These are phyloP conservation scores for Elaeagnus macrophylla DNA, from an alignment of 306 rosid species.

Conservation along the genomic window DNA sequence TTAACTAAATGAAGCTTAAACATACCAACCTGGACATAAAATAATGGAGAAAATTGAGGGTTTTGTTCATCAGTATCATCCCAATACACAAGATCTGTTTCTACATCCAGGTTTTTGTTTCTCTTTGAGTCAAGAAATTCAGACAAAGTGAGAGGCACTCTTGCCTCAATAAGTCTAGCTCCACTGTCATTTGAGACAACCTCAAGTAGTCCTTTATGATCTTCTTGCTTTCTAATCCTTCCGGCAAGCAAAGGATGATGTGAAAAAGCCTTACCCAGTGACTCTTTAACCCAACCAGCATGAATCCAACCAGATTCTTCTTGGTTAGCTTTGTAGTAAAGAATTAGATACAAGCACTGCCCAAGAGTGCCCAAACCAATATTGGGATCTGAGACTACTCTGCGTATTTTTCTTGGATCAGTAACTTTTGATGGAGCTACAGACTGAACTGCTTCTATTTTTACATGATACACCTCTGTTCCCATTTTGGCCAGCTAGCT, in stretches of 20 bases:
- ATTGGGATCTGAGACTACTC: slow-evolving; percentile 6
- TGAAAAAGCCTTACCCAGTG: slow-evolving; percentile 32
- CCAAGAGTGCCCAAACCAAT: background rate
- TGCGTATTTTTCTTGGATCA: slow-evolving; percentile 22
- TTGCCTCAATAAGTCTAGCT: slow-evolving; percentile 37
- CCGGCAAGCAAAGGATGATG: slow-evolving; percentile 47
- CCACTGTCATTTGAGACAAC: slow-evolving; percentile 47
- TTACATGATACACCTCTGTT: background rate
- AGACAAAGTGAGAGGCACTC: slow-evolving; percentile 2
- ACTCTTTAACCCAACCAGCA: slow-evolving; percentile 52
- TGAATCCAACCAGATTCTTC: slow-evolving; percentile 28
- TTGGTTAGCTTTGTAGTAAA: slow-evolving; percentile 22
- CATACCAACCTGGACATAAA: slow-evolving; percentile 60
- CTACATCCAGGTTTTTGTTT: slow-evolving; percentile 21
- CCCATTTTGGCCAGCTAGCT: background rate
- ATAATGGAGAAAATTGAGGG: slow-evolving; percentile 48
- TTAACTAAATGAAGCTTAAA: too few species aligned
- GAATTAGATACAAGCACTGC: slow-evolving; percentile 33
- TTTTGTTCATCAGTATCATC: slow-evolving; percentile 29
- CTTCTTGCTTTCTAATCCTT: slow-evolving; percentile 16
- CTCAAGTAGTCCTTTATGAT: background rate
- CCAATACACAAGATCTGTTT: slow-evolving; percentile 56
- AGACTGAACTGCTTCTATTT: slow-evolving; percentile 28
- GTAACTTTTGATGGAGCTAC: slow-evolving; percentile 33
- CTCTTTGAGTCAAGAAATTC: slow-evolving; percentile 25